A percentile compares a stretch with the other conserved stretches of the same genome.
These are phyloP conservation scores for Omphalea diandra DNA, from an alignment of 441 rosid genomes.

Conservation along the genomic window DNA sequence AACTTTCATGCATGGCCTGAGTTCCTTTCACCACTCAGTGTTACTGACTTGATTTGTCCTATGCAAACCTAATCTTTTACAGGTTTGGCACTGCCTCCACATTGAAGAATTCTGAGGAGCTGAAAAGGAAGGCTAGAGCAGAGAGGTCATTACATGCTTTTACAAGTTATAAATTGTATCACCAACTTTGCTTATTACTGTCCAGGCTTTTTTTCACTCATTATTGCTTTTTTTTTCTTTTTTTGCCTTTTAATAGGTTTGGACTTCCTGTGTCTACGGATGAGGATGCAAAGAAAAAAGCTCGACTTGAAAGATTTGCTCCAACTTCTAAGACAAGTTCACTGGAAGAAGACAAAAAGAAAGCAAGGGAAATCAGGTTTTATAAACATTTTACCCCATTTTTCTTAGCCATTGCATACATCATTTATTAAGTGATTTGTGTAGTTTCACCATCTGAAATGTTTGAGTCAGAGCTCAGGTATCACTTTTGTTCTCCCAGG, in stretches of 20 bases:
- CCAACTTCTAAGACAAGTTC: slow-evolving; percentile 41
- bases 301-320: slow-evolving; percentile 75
- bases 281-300: slow-evolving; percentile 82
- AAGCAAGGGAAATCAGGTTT: slow-evolving; percentile 79
- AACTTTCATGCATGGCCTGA: neutral
- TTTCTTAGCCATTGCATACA: neutral
- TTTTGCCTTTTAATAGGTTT: slow-evolving; percentile 46
- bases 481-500: slow-evolving; percentile 34
- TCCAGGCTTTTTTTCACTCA: neutral
- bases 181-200: slow-evolving; percentile 3
- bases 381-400: neutral
- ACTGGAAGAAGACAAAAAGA: slow-evolving; percentile 74
- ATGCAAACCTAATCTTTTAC: neutral
- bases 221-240: too few relatives aligned
- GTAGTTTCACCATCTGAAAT: neutral
- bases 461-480: slow-evolving; percentile 12
- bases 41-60: too few relatives aligned
- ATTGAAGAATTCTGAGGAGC: slow-evolving; percentile 60
- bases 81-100: slow-evolving; percentile 23
- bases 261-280: slow-evolving; percentile 56
- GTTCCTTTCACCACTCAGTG: neutral
- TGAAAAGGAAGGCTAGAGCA: slow-evolving; percentile 91
- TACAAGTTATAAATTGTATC: slow-evolving; percentile 7
- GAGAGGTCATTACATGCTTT: slow-evolving; percentile 55
- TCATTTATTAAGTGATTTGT: neutral